Conservation (phyloP, 1,284 basidiomycete genomes). For the Marasmius tenuissimus region DNA sequence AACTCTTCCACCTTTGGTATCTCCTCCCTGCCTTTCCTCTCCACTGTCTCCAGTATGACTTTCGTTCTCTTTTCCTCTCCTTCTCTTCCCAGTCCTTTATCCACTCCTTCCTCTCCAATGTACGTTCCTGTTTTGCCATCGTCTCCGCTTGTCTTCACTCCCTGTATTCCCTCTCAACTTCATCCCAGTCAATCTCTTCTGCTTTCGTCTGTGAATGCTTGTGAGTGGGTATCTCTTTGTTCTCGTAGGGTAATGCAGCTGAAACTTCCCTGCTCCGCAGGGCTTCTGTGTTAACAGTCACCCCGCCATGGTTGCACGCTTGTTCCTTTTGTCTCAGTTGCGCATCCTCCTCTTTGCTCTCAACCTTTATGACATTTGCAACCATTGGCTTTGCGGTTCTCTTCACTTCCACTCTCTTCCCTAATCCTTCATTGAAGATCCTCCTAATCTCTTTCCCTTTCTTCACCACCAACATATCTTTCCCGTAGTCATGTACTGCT, state of each 20-base stretch:
- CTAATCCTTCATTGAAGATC: background rate
- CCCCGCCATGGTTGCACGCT: background rate
- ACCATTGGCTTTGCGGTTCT: background rate
- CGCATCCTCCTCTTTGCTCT: background rate
- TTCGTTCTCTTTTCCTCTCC: no score
- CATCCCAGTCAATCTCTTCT: background rate
- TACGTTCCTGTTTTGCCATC: background rate
- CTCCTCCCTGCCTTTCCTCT: no score
- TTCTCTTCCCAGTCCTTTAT: no score
- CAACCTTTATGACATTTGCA: background rate
- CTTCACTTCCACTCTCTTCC: background rate
- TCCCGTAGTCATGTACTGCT: conserved; percentile 24
- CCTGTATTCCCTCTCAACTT: background rate
- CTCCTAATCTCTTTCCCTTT: background rate
- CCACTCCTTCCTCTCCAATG: no score
- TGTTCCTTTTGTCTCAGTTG: background rate
- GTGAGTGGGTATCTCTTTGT: background rate
- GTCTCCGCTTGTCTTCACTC: no score
- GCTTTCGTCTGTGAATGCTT: background rate
- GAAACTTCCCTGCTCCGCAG: no score
- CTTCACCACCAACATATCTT: conserved; percentile 15
- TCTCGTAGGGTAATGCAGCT: no score
- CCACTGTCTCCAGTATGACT: no score
- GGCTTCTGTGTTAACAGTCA: no score
- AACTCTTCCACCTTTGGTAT: no score